Evolutionary conservation across 2,329 filamentous ascomycete genomes (phyloP).

Genomic region (Nakataea oryzae): DNA sequence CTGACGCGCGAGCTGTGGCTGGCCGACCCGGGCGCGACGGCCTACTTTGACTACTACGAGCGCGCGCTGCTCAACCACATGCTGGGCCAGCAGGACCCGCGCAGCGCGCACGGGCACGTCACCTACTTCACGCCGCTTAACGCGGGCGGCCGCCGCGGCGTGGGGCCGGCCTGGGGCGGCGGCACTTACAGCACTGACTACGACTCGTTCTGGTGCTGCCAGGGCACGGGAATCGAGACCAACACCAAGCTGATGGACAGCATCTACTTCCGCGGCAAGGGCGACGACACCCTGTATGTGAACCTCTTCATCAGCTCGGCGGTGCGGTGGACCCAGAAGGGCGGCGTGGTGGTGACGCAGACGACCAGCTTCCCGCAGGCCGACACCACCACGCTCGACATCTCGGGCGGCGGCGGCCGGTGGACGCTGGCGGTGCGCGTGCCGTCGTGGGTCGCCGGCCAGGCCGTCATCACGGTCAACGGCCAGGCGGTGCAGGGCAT

Average conservation of each 20-base stretch:
- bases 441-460: constrained; percentile 28
- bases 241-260: constrained; percentile 44
- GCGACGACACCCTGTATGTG: constrained; percentile 29
- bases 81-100: constrained; percentile 35
- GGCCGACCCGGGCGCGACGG: constrained; percentile 22
- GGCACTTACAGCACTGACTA: constrained; percentile 45
- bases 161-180: constrained; percentile 31
- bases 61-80: constrained; percentile 37
- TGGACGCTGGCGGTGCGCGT: constrained; percentile 32
- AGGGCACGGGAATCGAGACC: constrained; percentile 39
- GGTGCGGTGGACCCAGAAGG: constrained; percentile 28
- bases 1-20: constrained; percentile 40
- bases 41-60: constrained; percentile 45
- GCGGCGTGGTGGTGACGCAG: constrained; percentile 27
- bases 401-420: constrained; percentile 21
- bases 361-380: constrained; percentile 28
- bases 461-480: constrained; percentile 29
- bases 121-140: constrained; percentile 42
- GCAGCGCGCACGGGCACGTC: constrained; percentile 33
- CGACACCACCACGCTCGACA: constrained; percentile 26
- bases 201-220: constrained; percentile 42
- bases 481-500: constrained; percentile 18
- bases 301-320: constrained; percentile 38
- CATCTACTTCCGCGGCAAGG: constrained; percentile 31
- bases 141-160: constrained; percentile 32